A percentile compares a stretch with the other conserved stretches of the same genome.
These are phyloP conservation scores for Euphorbia celastroides DNA, from an alignment of 441 rosid genomes.

Conservation along the genomic window DNA sequence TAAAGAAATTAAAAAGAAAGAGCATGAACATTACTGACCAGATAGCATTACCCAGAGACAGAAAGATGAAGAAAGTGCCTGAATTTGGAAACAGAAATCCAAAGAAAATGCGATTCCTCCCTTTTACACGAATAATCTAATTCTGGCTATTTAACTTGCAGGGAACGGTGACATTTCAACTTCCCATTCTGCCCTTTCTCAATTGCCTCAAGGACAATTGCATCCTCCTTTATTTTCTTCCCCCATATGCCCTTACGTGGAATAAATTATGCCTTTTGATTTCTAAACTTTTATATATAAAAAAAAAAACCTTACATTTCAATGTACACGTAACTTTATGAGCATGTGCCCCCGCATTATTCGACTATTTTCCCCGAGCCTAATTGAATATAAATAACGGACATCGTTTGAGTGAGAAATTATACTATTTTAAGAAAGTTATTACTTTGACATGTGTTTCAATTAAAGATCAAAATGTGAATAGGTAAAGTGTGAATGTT, in stretches of 20 bases:
- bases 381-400: too few relatives aligned
- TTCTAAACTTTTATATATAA: background rate
- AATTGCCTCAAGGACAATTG: background rate
- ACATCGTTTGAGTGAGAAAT: too few relatives aligned
- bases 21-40: slow-evolving; percentile 2
- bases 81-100: background rate
- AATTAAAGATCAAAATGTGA: too few relatives aligned
- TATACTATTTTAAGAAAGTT: too few relatives aligned
- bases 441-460: too few relatives aligned
- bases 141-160: background rate
- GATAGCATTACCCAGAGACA: slow-evolving; percentile 12
- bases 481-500: too few relatives aligned
- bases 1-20: background rate
- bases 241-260: background rate
- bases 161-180: slow-evolving; percentile 2
- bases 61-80: background rate
- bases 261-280: background rate
- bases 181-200: slow-evolving; percentile 3
- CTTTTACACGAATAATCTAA: background rate
- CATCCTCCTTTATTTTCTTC: background rate
- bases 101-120: background rate
- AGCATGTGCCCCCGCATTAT: too few relatives aligned
- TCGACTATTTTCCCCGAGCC: too few relatives aligned
- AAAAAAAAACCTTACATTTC: too few relatives aligned
- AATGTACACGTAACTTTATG: too few relatives aligned